Evolutionary conservation across 345 rosid genomes (phyloP).

Genomic region (Rhodomyrtus tomentosa): DNA sequence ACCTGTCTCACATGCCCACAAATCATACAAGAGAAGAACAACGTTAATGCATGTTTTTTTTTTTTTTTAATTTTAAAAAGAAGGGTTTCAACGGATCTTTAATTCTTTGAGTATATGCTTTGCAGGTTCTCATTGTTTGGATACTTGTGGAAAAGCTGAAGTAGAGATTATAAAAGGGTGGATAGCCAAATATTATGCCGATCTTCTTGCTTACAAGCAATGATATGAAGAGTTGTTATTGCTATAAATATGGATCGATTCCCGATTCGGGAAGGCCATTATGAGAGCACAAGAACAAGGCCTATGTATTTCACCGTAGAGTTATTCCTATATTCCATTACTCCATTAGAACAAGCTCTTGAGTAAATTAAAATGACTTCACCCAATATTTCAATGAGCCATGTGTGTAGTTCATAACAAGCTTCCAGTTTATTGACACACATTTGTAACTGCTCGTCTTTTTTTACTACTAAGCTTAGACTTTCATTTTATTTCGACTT

Average conservation of each 20-base stretch:
- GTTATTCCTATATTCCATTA: not conserved
- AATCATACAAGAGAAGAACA: too few species aligned
- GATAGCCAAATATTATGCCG: constrained; percentile 9
- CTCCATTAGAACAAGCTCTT: not conserved
- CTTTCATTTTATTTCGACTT: not conserved
- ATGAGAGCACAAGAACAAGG: not conserved
- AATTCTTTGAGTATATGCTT: not conserved
- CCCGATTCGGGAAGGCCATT: not conserved
- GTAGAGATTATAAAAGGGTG: constrained; percentile 9
- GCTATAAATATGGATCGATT: not conserved
- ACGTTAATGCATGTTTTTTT: too few species aligned
- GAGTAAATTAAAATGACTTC: not conserved
- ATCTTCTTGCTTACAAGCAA: not conserved
- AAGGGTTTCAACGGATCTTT: too few species aligned
- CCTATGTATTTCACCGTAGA: not conserved
- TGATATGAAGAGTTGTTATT: not conserved
- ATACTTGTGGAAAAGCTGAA: constrained; percentile 5
- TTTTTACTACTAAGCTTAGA: not conserved
- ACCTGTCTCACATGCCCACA: too few species aligned
- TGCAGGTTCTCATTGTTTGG: constrained; percentile 26
- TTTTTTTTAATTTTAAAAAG: too few species aligned
- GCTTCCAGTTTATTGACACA: not conserved
- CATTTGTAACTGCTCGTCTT: not conserved
- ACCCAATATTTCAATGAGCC: not conserved
- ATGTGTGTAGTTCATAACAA: not conserved